Base-by-base conservation (phyloP, 2,329 filamentous ascomycete species). In the Fusarium buharicum region DNA sequence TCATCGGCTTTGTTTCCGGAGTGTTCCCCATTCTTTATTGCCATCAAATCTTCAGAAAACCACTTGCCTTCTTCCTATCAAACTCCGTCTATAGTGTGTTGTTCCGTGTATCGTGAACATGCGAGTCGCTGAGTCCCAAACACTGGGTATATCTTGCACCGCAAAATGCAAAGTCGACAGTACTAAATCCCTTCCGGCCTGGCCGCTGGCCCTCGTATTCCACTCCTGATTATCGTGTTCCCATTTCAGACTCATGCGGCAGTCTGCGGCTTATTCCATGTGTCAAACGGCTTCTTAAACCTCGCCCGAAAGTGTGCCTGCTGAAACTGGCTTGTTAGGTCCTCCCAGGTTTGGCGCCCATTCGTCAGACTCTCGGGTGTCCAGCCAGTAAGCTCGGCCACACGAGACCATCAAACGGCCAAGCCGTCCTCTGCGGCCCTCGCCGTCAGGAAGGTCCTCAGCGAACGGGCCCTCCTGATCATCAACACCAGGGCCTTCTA, bases 311-410 rank as follows among this genome's bases (percentile, higher is more conserved):
- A 76, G 64, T 4, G 70, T 74, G 13, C 68, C 81, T 39, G 73
- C 51, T 6, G 68, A 69, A 20, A 62, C 84, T 74, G 90, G 86
- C 70, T 87, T 85, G 58, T 84, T 84, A 62, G 83, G 22, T 24
- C 22, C 59, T 81, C 65, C 74, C 50, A 88, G 80, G 10, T 82
- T 84, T 41, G 84, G 82, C 70, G 88, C 84, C 91, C 91, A 95
- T 58, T 87, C 86, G 44, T 88, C 84, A 62, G 86, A 81, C 55
- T 85, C 85, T 53, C 86, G 77, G 50, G 86, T 86, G 59, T 90
- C 90, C 14, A 96, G 80, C 93, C 93, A 97, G 78, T 96, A 97
- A 54, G 82, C 83, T 64, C 85, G 85, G 34, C 90, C 90, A 20
- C 92, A 81, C 10, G 83, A 83, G 24, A 96, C 82, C 90, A 97